A percentile compares a stretch with the other conserved stretches of the same genome.
These are phyloP conservation scores for Spinacia oleracea DNA, from an alignment of 179 eudicot species.

Conservation along the genomic window DNA sequence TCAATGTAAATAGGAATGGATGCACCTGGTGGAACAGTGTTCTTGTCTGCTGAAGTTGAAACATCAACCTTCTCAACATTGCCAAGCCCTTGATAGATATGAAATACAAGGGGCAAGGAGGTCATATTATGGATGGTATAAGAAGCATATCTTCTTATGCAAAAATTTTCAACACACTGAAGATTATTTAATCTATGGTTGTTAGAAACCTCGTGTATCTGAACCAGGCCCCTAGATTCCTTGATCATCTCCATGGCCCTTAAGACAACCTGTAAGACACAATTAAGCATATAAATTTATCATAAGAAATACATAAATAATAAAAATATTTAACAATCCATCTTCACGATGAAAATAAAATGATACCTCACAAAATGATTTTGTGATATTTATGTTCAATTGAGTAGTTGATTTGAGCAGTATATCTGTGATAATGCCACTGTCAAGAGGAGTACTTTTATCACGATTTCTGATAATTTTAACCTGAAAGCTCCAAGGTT, in stretches of 20 bases:
- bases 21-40: constrained; percentile 59
- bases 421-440: constrained; percentile 49
- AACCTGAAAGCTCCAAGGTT: constrained; percentile 83
- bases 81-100: constrained; percentile 54
- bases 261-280: constrained; percentile 54
- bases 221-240: constrained; percentile 59
- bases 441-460: constrained; percentile 55
- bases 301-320: not conserved
- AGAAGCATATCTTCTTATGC: constrained; percentile 74
- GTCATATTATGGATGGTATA: constrained; percentile 81
- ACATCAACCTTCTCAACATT: constrained; percentile 46
- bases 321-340: not conserved
- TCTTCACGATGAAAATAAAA: not conserved
- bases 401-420: constrained; percentile 56
- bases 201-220: constrained; percentile 41
- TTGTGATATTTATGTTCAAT: constrained; percentile 81
- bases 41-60: constrained; percentile 44
- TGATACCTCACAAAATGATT: constrained; percentile 72
- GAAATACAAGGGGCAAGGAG: constrained; percentile 71
- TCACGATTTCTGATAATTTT: constrained; percentile 47
- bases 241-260: constrained; percentile 72
- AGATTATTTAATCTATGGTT: constrained; percentile 42
- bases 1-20: constrained; percentile 71
- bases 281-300: constrained; percentile 5
- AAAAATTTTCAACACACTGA: constrained; percentile 43